Conservation (phyloP, 1,284 basidiomycete genomes). For the Apiotrichum laibachii region DNA sequence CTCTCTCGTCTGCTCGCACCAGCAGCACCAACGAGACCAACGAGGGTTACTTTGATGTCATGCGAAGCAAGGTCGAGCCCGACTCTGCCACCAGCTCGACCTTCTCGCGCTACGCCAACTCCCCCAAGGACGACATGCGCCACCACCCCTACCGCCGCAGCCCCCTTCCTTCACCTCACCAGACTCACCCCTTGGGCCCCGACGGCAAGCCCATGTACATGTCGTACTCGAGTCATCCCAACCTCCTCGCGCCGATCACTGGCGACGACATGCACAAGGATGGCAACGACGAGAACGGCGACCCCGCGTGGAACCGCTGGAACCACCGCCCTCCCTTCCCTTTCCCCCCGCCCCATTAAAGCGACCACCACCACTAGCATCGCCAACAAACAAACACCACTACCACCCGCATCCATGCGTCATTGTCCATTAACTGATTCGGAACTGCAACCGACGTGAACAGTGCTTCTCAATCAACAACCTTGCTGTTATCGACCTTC, state of each 20-base stretch:
- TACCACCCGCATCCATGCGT: neutral
- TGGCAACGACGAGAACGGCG: slow-evolving; percentile 7
- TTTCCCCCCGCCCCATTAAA: slow-evolving; percentile 1
- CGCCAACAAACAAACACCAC: neutral
- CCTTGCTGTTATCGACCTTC: neutral
- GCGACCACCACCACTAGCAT: neutral
- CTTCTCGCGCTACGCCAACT: slow-evolving; percentile 29
- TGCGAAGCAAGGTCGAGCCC: slow-evolving; percentile 16
- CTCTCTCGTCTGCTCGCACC: slow-evolving; percentile 7
- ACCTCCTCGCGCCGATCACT: slow-evolving; percentile 10
- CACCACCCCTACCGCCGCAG: slow-evolving; percentile 37
- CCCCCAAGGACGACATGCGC: slow-evolving; percentile 25
- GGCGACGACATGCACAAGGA: slow-evolving; percentile 17
- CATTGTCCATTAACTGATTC: neutral
- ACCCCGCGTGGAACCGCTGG: slow-evolving; percentile 7
- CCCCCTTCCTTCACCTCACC: slow-evolving; percentile 25
- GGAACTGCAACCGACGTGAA: neutral
- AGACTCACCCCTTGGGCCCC: slow-evolving; percentile 18
- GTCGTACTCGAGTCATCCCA: slow-evolving; percentile 26
- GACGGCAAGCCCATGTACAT: slow-evolving; percentile 42
- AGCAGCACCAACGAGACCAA: slow-evolving; percentile 4
- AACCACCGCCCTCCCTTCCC: slow-evolving; percentile 8
- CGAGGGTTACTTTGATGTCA: slow-evolving; percentile 21
- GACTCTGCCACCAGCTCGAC: slow-evolving; percentile 28
- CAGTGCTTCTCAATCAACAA: neutral